phyloP scores from a whole-genome alignment of 2,329 filamentous ascomycete genomes.

The Seiridium unicorne region DNA sequence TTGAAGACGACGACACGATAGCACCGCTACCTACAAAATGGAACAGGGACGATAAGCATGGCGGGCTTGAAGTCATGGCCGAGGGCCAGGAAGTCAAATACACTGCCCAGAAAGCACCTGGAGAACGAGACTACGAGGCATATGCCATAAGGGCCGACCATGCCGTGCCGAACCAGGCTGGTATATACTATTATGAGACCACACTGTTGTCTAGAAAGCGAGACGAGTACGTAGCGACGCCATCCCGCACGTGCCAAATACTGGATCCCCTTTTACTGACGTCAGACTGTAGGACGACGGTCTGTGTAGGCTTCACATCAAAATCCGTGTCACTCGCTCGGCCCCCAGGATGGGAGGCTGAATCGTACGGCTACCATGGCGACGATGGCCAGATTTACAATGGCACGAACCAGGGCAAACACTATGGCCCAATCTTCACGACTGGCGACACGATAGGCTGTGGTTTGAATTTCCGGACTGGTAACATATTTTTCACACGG shows the following conservation, averaged over 20 bases:
- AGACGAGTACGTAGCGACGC: constrained; percentile 48
- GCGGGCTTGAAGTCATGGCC: constrained; percentile 69
- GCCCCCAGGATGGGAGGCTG: constrained; percentile 65
- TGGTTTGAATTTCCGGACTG: constrained; percentile 63
- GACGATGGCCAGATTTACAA: constrained; percentile 64
- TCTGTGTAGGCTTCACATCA: constrained; percentile 61
- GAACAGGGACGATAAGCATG: constrained; percentile 76
- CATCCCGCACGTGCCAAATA: background rate
- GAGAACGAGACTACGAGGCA: constrained; percentile 68
- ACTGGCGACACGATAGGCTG: constrained; percentile 61
- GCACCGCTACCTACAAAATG: constrained; percentile 76
- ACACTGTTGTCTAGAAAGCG: constrained; percentile 47
- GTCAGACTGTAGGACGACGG: constrained; percentile 46
- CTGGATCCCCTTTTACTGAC: background rate
- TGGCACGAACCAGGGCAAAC: constrained; percentile 54
- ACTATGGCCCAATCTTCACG: constrained; percentile 56
- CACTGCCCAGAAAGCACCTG: constrained; percentile 41
- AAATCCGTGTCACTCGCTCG: constrained; percentile 52
- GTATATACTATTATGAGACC: constrained; percentile 92
- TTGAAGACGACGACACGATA: constrained; percentile 57
- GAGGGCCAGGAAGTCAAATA: constrained; percentile 73
- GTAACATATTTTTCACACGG: constrained; percentile 67
- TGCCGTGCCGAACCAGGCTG: constrained; percentile 84
- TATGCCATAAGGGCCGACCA: constrained; percentile 80
- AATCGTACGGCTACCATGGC: constrained; percentile 68